phyloP scores from a whole-genome alignment of 371 early-diverging fungal species.

The Aphelidium insulamus region DNA sequence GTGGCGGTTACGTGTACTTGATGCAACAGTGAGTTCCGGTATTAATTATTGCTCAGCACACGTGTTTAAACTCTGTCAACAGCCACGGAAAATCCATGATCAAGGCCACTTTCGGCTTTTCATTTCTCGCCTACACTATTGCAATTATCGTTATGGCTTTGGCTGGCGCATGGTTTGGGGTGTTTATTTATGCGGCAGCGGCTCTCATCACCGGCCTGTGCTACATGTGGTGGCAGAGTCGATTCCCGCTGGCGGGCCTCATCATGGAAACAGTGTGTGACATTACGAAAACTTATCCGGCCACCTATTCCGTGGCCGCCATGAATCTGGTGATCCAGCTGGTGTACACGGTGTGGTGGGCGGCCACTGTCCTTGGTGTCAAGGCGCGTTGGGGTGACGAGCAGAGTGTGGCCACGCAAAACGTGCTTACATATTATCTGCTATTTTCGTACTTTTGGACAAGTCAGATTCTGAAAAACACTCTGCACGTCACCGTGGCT shows the following conservation, averaged over 20 bases:
- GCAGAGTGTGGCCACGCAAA: constrained; percentile 10
- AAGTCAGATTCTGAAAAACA: constrained; percentile 47
- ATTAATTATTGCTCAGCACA: no score
- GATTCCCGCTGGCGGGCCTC: constrained; percentile 19
- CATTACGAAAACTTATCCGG: constrained; percentile 14
- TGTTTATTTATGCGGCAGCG: constrained; percentile 11
- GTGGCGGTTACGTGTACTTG: constrained; percentile 26
- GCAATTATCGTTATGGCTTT: constrained; percentile 16
- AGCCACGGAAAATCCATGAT: constrained; percentile 12
- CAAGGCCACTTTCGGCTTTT: constrained; percentile 5
- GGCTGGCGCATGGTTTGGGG: no score
- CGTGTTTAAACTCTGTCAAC: no score
- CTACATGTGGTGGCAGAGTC: constrained; percentile 12
- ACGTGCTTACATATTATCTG: constrained; percentile 35
- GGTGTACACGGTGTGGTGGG: constrained; percentile 10
- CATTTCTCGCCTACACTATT: constrained; percentile 13
- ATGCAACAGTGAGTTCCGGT: no score
- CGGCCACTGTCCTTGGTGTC: constrained; percentile 8
- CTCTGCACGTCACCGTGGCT: constrained; percentile 47
- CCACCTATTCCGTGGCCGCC: constrained; percentile 12
- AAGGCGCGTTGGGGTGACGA: constrained; percentile 11
- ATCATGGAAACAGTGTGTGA: constrained; percentile 14
- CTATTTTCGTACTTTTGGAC: constrained; percentile 61
- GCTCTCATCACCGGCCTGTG: constrained; percentile 12
- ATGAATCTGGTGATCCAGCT: constrained; percentile 9